Evolutionary conservation across 805 yeast species (phyloP), one percentile per base, ranked within the genome.

Genomic region (Schwanniomyces yamadae): DNA sequence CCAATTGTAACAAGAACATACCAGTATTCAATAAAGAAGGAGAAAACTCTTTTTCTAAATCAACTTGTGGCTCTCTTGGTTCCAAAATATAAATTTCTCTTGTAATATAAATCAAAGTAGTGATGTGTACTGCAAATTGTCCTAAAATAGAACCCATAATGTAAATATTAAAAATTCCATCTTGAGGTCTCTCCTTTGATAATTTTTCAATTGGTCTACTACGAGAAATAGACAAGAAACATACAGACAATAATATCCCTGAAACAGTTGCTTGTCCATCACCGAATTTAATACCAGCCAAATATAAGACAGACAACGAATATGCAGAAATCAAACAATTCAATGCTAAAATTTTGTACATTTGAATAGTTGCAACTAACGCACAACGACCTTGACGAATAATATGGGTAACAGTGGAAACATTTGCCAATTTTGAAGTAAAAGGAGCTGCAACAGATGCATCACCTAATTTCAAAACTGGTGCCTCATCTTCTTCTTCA

Each of bases 391-490:
- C 99, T 72, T 93, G 97, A 66, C 99, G 89, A 49, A 93, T 78
- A 47, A 93, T 85, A 57, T 89, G 83, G 35, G 95, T 85, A 37
- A 93, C 96, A 37, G 99, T 83, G 37, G 90, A 77, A 21, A 93
- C 99, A 54, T 84, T 85, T 17, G 96, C 79, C 46, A 93, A 76
- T 59, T 93, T 93, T 16, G 98, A 90, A 13, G 99, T 93, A 62
- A 93, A 88, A 31, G 99, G 99, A 22, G 99, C 99, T 37, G 99
- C 99, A 53, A 95, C 96, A 16, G 97, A 90, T 10, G 99, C 99
- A 66, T 93, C 99, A 52, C 99, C 99, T 37, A 93, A 72, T 62
- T 93, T 93, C 68, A 93, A 76, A 31, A 84, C 79, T 40, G 99
- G 99, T 0, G 95, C 95, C 49, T 91, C 97, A 21, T 79, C 86